Evolutionary conservation across 371 early-diverging fungal genomes (phyloP).

Genomic region (Mucor indicus): DNA sequence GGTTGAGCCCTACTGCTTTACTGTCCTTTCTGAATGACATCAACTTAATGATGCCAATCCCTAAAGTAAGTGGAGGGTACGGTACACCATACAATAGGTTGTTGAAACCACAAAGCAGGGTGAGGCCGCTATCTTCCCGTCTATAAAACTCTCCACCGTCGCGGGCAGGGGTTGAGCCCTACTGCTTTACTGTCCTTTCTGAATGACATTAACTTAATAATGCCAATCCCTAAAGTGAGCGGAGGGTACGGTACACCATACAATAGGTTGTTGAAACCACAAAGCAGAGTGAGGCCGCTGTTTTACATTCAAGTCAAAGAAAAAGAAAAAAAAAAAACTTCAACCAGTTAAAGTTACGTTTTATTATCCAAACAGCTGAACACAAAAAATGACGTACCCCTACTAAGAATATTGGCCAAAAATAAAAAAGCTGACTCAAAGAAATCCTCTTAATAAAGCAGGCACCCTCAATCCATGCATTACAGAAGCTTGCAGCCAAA

Average conservation of each 20-base stretch:
- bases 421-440: too few relatives aligned
- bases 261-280: neutral
- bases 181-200: constrained; percentile 2
- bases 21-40: constrained; percentile 2
- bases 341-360: neutral
- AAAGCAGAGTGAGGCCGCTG: constrained; percentile 1
- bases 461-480: too few relatives aligned
- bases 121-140: constrained; percentile 1
- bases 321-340: neutral
- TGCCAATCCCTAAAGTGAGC: constrained; percentile 1
- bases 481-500: too few relatives aligned
- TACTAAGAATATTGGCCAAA: too few relatives aligned
- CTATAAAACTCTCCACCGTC: constrained; percentile 1
- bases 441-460: too few relatives aligned
- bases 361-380: neutral
- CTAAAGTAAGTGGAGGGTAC: constrained; percentile 1
- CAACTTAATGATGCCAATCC: constrained; percentile 1
- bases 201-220: constrained; percentile 2
- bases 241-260: neutral
- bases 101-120: constrained; percentile 2
- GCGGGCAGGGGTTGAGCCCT: constrained; percentile 1
- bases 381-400: too few relatives aligned
- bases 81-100: neutral
- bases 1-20: constrained; percentile 2
- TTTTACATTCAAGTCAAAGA: neutral